Evolutionary conservation across 148 eudicot genomes (phyloP).

Genomic region (Rhododendron ferrugineum): DNA sequence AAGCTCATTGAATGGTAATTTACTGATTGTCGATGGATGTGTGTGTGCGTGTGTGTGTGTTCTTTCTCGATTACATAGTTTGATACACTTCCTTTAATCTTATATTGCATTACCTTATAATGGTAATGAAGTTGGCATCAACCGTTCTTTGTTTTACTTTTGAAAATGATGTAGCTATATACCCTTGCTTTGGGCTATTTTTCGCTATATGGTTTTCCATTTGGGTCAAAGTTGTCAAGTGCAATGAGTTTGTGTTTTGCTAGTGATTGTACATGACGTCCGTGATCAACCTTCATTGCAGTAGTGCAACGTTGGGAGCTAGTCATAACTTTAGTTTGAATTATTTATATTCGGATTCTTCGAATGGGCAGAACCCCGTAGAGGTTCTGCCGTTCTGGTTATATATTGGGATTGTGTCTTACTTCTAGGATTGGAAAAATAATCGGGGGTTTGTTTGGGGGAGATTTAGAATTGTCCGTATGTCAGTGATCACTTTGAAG

Average conservation of each 20-base stretch:
- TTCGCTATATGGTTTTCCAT: neutral
- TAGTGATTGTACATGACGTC: neutral
- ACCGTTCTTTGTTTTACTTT: neutral
- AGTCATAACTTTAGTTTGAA: neutral
- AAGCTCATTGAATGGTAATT: conserved; percentile 75
- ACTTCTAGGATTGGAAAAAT: neutral
- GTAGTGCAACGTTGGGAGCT: neutral
- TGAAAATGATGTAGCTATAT: neutral
- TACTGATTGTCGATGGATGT: neutral
- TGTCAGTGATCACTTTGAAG: neutral
- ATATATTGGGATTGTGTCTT: neutral
- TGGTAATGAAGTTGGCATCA: neutral
- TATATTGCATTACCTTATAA: neutral
- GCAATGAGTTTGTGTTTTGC: neutral
- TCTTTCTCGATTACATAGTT: neutral
- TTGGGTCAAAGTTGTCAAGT: neutral
- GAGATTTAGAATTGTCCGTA: neutral
- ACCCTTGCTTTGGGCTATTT: neutral
- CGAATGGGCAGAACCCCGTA: neutral
- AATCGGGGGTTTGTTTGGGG: neutral
- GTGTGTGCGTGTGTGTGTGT: neutral
- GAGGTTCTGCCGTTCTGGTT: neutral
- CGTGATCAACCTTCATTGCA: neutral
- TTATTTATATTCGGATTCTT: neutral
- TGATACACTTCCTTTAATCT: neutral